Evolutionary conservation across 768 basidiomycete genomes (phyloP).

Genomic region (Tylopilus sp.): DNA sequence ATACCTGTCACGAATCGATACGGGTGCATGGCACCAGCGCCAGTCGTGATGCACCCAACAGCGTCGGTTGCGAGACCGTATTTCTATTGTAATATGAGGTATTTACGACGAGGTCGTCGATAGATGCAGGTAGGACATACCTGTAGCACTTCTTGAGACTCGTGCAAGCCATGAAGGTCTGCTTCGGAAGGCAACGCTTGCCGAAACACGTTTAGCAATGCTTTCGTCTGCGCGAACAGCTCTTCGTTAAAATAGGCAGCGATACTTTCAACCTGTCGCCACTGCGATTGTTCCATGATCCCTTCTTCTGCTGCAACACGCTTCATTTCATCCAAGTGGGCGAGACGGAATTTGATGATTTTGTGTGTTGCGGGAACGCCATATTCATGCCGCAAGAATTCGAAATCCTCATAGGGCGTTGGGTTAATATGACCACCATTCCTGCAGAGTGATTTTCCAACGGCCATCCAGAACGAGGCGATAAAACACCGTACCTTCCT

Average conservation of each 20-base stretch:
- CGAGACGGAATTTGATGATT: slow-evolving; percentile 58
- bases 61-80: slow-evolving; percentile 43
- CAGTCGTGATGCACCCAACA: slow-evolving; percentile 49
- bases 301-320: slow-evolving; percentile 51
- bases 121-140: slow-evolving; percentile 12
- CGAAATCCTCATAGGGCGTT: slow-evolving; percentile 56
- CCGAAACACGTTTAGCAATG: slow-evolving; percentile 41
- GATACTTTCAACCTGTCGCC: slow-evolving; percentile 52
- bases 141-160: slow-evolving; percentile 32
- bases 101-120: not conserved
- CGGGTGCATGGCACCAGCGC: slow-evolving; percentile 63
- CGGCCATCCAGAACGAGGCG: not conserved
- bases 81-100: slow-evolving; percentile 40
- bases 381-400: slow-evolving; percentile 39
- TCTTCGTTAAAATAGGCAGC: slow-evolving; percentile 50
- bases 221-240: slow-evolving; percentile 41
- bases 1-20: slow-evolving; percentile 68
- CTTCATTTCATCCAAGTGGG: slow-evolving; percentile 50
- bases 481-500: slow-evolving; percentile 47
- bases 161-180: slow-evolving; percentile 28
- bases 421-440: slow-evolving; percentile 73
- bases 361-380: slow-evolving; percentile 46
- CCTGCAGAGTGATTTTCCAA: slow-evolving; percentile 29
- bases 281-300: slow-evolving; percentile 51
- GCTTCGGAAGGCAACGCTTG: slow-evolving; percentile 51